Percentiles rank a stretch among this genome's conserved stretches.
Evolutionary conservation across 2,329 filamentous ascomycete species (phyloP).

Genomic region (Aspergillus sclerotialis): DNA sequence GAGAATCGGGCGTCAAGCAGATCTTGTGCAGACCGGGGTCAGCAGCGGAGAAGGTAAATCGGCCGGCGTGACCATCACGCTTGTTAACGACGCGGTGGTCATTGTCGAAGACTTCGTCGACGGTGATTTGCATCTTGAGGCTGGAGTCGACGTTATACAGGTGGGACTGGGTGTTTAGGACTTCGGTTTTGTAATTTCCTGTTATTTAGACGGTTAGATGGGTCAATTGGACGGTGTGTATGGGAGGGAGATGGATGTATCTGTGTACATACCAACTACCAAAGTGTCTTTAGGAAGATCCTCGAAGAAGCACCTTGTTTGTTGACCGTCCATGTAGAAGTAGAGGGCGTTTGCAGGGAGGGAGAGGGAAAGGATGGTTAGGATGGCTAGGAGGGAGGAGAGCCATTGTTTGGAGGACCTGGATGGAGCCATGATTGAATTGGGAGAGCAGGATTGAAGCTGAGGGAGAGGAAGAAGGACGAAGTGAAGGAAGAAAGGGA

Average conservation of each 20-base stretch:
- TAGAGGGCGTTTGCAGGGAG: slow-evolving; percentile 73
- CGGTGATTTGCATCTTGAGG: slow-evolving; percentile 80
- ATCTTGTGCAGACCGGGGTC: slow-evolving; percentile 93
- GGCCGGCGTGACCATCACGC: slow-evolving; percentile 65
- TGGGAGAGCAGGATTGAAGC: slow-evolving; percentile 1
- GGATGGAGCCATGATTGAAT: slow-evolving; percentile 27
- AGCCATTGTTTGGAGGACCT: slow-evolving; percentile 32
- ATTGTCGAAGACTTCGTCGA: slow-evolving; percentile 95
- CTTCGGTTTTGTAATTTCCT: slow-evolving; percentile 81
- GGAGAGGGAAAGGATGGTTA: slow-evolving; percentile 57
- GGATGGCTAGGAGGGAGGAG: slow-evolving; percentile 48
- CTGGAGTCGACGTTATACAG: slow-evolving; percentile 66
- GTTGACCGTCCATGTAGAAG: slow-evolving; percentile 85
- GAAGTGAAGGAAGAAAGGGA: no score
- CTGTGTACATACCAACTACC: slow-evolving; percentile 72
- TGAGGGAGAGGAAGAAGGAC: no score
- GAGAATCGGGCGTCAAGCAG: slow-evolving; percentile 83
- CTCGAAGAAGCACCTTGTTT: slow-evolving; percentile 95
- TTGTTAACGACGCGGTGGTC: slow-evolving; percentile 93
- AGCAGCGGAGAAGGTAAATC: slow-evolving; percentile 92
- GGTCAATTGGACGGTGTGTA: no score
- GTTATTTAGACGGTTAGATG: slow-evolving; percentile 7
- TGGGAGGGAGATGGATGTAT: no score
- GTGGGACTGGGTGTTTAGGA: slow-evolving; percentile 65
- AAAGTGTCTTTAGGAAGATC: slow-evolving; percentile 96